Evolutionary conservation across 2,329 filamentous ascomycete species (phyloP).

Genomic region (Hortaea werneckii): DNA sequence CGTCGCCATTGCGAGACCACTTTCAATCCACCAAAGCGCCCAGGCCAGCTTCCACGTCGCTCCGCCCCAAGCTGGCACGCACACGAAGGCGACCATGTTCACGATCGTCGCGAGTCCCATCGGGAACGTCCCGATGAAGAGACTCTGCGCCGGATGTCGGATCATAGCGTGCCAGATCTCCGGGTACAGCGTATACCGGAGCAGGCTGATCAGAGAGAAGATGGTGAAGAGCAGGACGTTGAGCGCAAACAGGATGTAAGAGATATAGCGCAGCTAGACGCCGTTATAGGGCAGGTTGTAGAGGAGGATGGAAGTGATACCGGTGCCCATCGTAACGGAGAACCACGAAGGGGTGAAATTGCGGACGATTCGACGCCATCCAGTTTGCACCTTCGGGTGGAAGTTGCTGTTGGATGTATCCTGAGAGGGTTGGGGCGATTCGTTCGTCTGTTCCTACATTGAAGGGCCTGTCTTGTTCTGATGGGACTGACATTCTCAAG

Average conservation of each 20-base stretch:
- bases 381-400: slow-evolving; percentile 1
- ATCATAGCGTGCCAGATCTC: slow-evolving; percentile 58
- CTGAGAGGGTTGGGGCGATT: no score
- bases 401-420: no score
- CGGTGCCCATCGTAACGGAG: slow-evolving; percentile 39
- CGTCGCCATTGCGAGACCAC: slow-evolving; percentile 6
- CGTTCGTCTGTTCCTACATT: no score
- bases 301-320: slow-evolving; percentile 43
- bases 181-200: slow-evolving; percentile 56
- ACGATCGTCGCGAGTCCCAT: slow-evolving; percentile 23
- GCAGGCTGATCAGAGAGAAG: slow-evolving; percentile 44
- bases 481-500: no score
- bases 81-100: slow-evolving; percentile 17
- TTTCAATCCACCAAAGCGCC: slow-evolving; percentile 16
- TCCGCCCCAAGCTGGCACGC: slow-evolving; percentile 19
- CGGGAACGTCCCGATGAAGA: slow-evolving; percentile 48
- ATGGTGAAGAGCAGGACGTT: slow-evolving; percentile 49
- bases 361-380: slow-evolving; percentile 19
- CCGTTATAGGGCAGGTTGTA: slow-evolving; percentile 52
- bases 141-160: slow-evolving; percentile 52
- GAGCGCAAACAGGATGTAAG: slow-evolving; percentile 50
- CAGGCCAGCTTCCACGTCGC: slow-evolving; percentile 9
- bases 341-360: slow-evolving; percentile 24
- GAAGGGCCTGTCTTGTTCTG: no score
- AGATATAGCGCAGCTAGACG: slow-evolving; percentile 48